Base-by-base conservation (phyloP, 2,329 filamentous ascomycete genomes). In the Aspergillus fischeri region DNA sequence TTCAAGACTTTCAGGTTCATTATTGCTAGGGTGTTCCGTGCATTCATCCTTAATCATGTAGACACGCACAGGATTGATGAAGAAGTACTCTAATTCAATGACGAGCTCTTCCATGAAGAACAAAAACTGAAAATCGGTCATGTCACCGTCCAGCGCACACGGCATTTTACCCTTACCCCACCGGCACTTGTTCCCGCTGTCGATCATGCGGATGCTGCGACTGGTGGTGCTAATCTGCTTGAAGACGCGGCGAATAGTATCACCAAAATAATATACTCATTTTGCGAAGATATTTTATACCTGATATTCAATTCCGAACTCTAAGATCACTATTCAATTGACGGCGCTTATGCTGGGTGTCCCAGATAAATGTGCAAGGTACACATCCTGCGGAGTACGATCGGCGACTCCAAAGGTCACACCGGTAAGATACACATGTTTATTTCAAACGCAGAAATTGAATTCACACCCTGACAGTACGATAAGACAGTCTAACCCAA, bases 1-100 rank as follows among this genome's bases (percentile, higher is more conserved):
- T 51, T 51, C 27, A 57, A 57, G 56, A 53, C 48, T 53, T 44
- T 59, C 24, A 56, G 32, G 51, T 61, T 55, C 52, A 49, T 57
- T 52, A 54, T 32, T 48, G 32, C 53, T 53, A 49, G 24, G 44
- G 48, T 62, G 51, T 60, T 27, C 11, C 11, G 44, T 25, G 20
- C 8, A 47, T 47, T 38, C 14, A 21, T 45, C 42, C 9, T 45
- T 42, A 4, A 6, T 17, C 6, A 4, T 10, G n/a, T 44, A 44
- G n/a, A 21, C 41, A 44, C 6, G 5, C 11, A 6, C 41, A 44
- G 41, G 1, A 44, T 21, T 44, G 41, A 44, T 21, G 41, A n/a
- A 17, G 14, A 3, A 17, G 1, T 17, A 38, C 32, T 35, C 11
- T 14, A 35, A 32, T 35, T 35, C 11, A 35, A 35, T 35, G 29